Conservation (phyloP, 305 asterid species). For the Coffea humblotiana region DNA sequence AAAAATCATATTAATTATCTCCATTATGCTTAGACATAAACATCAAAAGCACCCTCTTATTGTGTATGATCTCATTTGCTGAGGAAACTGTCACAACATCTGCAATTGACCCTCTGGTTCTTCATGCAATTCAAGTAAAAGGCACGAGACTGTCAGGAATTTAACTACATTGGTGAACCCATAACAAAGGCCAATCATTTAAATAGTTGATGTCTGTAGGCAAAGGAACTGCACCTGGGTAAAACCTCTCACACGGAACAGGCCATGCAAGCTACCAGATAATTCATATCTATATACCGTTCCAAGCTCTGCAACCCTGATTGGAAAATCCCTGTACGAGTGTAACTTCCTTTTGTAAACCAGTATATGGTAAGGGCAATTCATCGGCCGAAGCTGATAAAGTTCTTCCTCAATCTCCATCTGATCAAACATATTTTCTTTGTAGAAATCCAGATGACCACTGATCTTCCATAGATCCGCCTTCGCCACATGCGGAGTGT, state of each 20-base stretch:
- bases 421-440: conserved; percentile 93
- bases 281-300: conserved; percentile 94
- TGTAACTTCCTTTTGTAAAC: conserved; percentile 74
- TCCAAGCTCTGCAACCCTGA: conserved; percentile 97
- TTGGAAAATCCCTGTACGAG: conserved; percentile 87
- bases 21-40: neutral
- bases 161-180: neutral
- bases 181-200: neutral
- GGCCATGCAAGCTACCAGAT: conserved; percentile 96
- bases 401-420: conserved; percentile 90
- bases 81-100: neutral
- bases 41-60: neutral
- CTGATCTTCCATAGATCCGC: conserved; percentile 96
- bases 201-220: neutral
- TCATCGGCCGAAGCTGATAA: conserved; percentile 98
- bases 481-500: conserved; percentile 95
- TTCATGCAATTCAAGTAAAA: neutral
- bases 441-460: conserved; percentile 93
- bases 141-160: neutral
- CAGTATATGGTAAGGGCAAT: conserved; percentile 96
- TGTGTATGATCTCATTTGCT: neutral
- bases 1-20: neutral
- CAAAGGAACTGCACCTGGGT: conserved; percentile 64
- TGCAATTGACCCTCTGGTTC: neutral
- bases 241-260: conserved; percentile 94